Evolutionary conservation across 495 filamentous ascomycete species (phyloP).

Genomic region (Durotheca rogersii): DNA sequence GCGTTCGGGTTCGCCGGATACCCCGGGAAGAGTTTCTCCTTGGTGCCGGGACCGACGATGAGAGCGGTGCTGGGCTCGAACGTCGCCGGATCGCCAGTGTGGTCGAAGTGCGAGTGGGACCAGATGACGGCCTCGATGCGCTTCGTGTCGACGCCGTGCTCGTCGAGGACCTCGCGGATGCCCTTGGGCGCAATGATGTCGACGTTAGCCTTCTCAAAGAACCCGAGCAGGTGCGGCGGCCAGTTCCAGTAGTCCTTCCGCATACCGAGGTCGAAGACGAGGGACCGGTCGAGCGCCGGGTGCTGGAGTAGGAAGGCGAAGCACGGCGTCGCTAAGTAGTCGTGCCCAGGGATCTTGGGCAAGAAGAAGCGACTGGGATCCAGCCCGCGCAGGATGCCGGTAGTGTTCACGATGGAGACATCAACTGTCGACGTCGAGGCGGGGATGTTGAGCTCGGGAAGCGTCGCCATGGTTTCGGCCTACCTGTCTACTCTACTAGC

Average conservation of each 20-base stretch:
- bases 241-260: constrained; percentile 53
- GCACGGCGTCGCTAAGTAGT: constrained; percentile 43
- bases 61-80: constrained; percentile 54
- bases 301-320: constrained; percentile 60
- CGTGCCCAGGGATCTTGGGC: constrained; percentile 46
- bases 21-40: constrained; percentile 46
- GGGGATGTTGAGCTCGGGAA: constrained; percentile 50
- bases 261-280: constrained; percentile 62
- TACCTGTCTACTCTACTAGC: neutral
- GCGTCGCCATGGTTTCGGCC: constrained; percentile 22
- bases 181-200: constrained; percentile 46
- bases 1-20: constrained; percentile 50
- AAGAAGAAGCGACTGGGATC: constrained; percentile 37
- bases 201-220: constrained; percentile 22
- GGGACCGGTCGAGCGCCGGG: constrained; percentile 39
- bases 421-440: constrained; percentile 47
- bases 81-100: constrained; percentile 54
- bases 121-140: constrained; percentile 60
- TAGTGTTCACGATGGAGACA: constrained; percentile 59
- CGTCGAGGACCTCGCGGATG: constrained; percentile 52
- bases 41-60: constrained; percentile 60
- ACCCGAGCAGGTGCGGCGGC: constrained; percentile 36
- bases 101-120: constrained; percentile 64
- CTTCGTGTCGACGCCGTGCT: constrained; percentile 44
- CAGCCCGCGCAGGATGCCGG: constrained; percentile 39